Evolutionary conservation across 208 protist species (phyloP), one percentile per base, ranked within the genome.

Genomic region (Trypanosoma boissoni): DNA sequence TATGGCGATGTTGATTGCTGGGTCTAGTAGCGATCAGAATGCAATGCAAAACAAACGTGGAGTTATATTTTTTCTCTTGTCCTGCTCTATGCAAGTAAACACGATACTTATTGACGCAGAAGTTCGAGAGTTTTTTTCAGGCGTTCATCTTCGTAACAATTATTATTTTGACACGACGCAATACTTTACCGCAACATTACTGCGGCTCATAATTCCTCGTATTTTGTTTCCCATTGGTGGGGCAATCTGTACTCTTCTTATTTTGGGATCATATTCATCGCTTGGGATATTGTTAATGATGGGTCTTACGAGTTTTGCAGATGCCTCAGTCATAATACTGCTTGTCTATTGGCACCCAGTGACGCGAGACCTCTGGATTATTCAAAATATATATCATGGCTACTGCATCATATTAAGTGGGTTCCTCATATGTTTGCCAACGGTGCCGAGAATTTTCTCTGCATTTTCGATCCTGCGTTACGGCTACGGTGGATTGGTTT

Each of bases 331-430:
- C 1, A 53, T 54, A 20, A 36, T 81, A 29, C 27, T 71, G 14
- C 62, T 70, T 7, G 61, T 78, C 9, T 81, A 78, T 39, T 78
- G 67, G 78, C 54, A 67, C 20, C 72, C 74, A 23, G 41, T 53
- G 21, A 27, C 56, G 31, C 58, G 58, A 18, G 31, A 31, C 31
- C 57, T 77, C 37, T 62, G 54, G 56, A 41, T 54, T 41, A 41
- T 68, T 2, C 56, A 78, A 21, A 58, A 71, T 48, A 0, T 66
- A 27, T 79, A 81, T 53, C 76, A 81, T 57, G 71, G 48, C 34
- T 81, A 81, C 64, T 79, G 74, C 56, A 76, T 72, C 4, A 74
- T 82, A 39, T 57, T 76, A 46, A 72, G 67, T 44, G 75, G 75
- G 18, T 83, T 69, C 51, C 44, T 86, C 8, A 49, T 86, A n/a